Evolutionary conservation across 169 alveolate species (phyloP).

Genomic region (Plasmodium vivax): DNA sequence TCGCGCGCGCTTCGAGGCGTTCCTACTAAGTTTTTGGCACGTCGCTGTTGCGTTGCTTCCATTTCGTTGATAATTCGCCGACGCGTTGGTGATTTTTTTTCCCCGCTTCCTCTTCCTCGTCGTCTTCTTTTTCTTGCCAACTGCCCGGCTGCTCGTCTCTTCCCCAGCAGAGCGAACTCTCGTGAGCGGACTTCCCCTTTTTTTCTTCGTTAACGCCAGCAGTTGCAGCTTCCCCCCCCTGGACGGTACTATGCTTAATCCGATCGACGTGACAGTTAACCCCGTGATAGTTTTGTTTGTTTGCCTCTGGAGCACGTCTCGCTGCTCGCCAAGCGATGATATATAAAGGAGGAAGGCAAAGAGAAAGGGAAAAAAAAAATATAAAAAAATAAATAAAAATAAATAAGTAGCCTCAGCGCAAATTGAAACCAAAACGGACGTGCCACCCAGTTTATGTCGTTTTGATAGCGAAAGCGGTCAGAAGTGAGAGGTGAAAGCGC

Average conservation of each 20-base stretch:
- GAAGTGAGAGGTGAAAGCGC: not conserved
- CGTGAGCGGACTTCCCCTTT: not conserved
- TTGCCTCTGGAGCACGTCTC: not conserved
- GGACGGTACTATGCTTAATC: not conserved
- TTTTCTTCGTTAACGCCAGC: too few relatives aligned
- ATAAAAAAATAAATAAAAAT: not conserved
- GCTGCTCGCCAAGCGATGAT: not conserved
- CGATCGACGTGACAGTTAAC: not conserved
- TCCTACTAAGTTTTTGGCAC: not conserved
- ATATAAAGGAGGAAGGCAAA: not conserved
- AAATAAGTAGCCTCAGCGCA: not conserved
- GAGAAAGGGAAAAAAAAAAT: not conserved
- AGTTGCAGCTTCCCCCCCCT: not conserved
- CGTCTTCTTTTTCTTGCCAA: not conserved
- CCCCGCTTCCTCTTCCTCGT: not conserved
- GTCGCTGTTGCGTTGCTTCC: not conserved
- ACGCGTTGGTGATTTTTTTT: not conserved
- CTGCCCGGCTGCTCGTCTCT: not conserved
- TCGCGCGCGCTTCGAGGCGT: not conserved
- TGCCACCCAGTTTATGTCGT: not conserved
- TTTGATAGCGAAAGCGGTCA: not conserved
- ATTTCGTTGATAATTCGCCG: not conserved
- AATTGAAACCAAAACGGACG: not conserved
- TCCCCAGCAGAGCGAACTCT: not conserved
- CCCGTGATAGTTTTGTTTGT: not conserved